phyloP scores from a whole-genome alignment of 345 rosid species.

The Garcia nutans region DNA sequence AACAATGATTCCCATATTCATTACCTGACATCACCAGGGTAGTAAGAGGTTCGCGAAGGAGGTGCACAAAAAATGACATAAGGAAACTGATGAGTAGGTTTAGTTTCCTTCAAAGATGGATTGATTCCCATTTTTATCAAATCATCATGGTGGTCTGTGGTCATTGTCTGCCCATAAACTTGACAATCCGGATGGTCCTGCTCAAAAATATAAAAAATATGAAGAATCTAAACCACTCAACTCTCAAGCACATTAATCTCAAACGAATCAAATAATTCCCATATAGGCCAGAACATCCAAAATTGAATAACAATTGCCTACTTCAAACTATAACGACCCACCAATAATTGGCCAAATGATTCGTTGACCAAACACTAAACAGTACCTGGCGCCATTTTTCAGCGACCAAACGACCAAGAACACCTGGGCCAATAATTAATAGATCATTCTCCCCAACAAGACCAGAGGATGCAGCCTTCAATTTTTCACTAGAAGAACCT shows the following conservation, averaged over 20 bases:
- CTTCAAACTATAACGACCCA: neutral
- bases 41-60: conserved; percentile 73
- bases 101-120: conserved; percentile 59
- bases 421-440: conserved; percentile 90
- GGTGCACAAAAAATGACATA: conserved; percentile 94
- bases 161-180: conserved; percentile 78
- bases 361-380: neutral
- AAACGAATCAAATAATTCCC: neutral
- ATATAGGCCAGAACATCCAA: neutral
- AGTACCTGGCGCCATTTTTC: conserved; percentile 80
- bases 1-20: neutral
- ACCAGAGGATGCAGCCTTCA: conserved; percentile 45
- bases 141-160: conserved; percentile 77
- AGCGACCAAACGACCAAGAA: conserved; percentile 94
- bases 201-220: conserved; percentile 16
- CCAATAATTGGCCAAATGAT: neutral
- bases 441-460: conserved; percentile 67
- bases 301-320: neutral
- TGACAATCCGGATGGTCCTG: conserved; percentile 81
- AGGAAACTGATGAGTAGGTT: conserved; percentile 48
- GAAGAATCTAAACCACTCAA: neutral
- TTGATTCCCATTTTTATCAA: conserved; percentile 70
- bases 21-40: conserved; percentile 80
- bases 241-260: neutral
- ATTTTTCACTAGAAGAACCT: conserved; percentile 49